Base-by-base conservation (phyloP, 2,329 filamentous ascomycete species). In the Diplodia seriata region DNA sequence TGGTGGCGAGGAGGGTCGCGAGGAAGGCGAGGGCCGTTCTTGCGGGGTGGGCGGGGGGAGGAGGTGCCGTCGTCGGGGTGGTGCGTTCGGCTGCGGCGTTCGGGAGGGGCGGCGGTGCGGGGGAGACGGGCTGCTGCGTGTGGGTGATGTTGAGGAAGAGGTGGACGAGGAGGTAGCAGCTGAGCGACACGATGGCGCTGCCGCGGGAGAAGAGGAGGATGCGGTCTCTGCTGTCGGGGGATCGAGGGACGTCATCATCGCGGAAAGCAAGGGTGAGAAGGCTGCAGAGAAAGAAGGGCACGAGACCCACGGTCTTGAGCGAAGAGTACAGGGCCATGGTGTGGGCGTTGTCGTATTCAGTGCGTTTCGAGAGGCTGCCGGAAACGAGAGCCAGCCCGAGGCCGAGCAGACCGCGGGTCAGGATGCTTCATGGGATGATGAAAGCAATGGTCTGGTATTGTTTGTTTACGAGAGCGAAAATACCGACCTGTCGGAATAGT, bases 61-160 rank as follows among this genome's bases (percentile, higher is more conserved):
- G 11, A 2, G 8, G 11, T 23, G 20, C 14, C 4, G n/a, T 7
- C 23, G 8, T 15, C 31, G 11, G 3, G 9, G 36, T 38, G 9
- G 36, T 38, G 7, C 36, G 36, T 38, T 14, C 8, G 36, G 36
- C 36, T 38, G 36, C 36, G 7, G 36, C 8, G 1, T 12, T 14
- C 36, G 31, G n/a, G 18, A 6, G 8, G 7, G 23, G 9, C 0
- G 26, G 18, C 4, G 29, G 8, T 36, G 33, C 12, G 33, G 15
- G n/a, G 23, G 11, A 3, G 57, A 61, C 33, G 26, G 47, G 40
- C 14, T 9, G 6, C 14, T 9, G 6, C 14, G 12, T 11, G 40
- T 61, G 57, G 15, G 40, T 61, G 57, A 33, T 49, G 40, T 43
- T 49, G 20, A 43, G 40, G 57, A 61, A 61, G 57, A 49, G 18